Evolutionary conservation across 192 early-diverging fungal species (phyloP).

Genomic region (Coemansia sp.): DNA sequence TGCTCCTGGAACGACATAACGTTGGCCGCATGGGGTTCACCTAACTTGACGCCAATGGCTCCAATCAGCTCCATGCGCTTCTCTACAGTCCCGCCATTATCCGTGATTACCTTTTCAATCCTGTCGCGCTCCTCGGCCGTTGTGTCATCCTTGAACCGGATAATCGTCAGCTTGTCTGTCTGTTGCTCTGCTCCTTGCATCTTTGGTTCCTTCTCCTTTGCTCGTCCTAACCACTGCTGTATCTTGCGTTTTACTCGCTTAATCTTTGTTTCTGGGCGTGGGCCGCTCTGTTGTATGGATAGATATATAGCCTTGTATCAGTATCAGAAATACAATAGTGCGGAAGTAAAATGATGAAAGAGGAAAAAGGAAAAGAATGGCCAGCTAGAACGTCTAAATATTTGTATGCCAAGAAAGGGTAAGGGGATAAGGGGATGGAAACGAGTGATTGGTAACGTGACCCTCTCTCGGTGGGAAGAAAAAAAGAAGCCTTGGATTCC

Average conservation of each 20-base stretch:
- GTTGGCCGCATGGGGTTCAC: background rate
- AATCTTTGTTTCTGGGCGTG: background rate
- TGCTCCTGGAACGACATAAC: background rate
- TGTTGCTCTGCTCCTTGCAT: background rate
- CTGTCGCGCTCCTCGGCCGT: background rate
- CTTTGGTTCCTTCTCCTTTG: background rate
- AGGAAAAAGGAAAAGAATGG: too few relatives aligned
- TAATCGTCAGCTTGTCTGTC: background rate
- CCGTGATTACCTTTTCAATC: conserved; percentile 7
- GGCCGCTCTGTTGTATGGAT: too few relatives aligned
- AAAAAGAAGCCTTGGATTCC: too few relatives aligned
- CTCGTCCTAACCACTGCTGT: background rate
- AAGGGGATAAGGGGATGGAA: too few relatives aligned
- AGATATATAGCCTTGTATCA: too few relatives aligned
- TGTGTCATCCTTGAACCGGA: conserved; percentile 2
- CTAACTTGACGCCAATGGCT: background rate
- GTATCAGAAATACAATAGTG: too few relatives aligned
- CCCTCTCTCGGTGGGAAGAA: too few relatives aligned
- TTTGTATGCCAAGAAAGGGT: too few relatives aligned
- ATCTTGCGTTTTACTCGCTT: background rate
- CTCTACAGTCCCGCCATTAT: background rate
- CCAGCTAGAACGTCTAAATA: too few relatives aligned
- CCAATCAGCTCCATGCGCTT: conserved; percentile 2
- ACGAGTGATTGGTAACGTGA: too few relatives aligned
- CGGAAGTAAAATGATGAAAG: background rate